These are phyloP conservation scores for Hygrocybe coccinea DNA, from an alignment of 768 basidiomycete species.

Conservation along the genomic window DNA sequence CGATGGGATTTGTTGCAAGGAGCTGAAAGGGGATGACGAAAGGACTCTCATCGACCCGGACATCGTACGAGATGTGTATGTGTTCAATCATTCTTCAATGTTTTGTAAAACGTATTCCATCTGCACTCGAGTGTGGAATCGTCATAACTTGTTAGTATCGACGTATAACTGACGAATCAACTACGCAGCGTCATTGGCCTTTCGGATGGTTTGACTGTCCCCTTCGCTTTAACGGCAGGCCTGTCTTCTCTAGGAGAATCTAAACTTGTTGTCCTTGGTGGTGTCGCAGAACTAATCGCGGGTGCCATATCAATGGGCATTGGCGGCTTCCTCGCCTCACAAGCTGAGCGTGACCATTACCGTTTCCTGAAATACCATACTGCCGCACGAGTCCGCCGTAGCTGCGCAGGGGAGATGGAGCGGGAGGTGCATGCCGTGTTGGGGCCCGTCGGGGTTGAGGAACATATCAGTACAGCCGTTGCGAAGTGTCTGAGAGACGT, in stretches of 20 bases:
- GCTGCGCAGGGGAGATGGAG: slow-evolving; percentile 94
- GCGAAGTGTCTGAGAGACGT: slow-evolving; percentile 68
- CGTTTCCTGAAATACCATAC: slow-evolving; percentile 75
- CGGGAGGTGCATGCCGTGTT: slow-evolving; percentile 87
- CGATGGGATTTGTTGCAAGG: slow-evolving; percentile 81
- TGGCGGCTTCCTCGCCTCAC: slow-evolving; percentile 94
- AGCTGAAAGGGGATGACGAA: slow-evolving; percentile 75
- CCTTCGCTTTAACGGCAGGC: slow-evolving; percentile 87
- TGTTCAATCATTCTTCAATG: slow-evolving; percentile 9
- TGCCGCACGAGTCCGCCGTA: slow-evolving; percentile 74
- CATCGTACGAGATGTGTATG: slow-evolving; percentile 81
- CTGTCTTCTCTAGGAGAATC: slow-evolving; percentile 86
- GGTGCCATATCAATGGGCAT: slow-evolving; percentile 98
- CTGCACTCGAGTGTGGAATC: not conserved
- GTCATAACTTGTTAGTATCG: not conserved
- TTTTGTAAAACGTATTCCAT: not conserved
- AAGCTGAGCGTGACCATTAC: slow-evolving; percentile 94
- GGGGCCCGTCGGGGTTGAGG: slow-evolving; percentile 85
- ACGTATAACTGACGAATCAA: too few species aligned
- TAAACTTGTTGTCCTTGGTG: slow-evolving; percentile 88
- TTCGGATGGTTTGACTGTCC: slow-evolving; percentile 85
- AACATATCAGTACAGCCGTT: slow-evolving; percentile 71
- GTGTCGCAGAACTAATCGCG: slow-evolving; percentile 92
- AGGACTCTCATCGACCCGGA: slow-evolving; percentile 83
- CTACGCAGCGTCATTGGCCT: slow-evolving; percentile 77